Evolutionary conservation across 768 basidiomycete genomes (phyloP).

Genomic region (Suillus brevipes): DNA sequence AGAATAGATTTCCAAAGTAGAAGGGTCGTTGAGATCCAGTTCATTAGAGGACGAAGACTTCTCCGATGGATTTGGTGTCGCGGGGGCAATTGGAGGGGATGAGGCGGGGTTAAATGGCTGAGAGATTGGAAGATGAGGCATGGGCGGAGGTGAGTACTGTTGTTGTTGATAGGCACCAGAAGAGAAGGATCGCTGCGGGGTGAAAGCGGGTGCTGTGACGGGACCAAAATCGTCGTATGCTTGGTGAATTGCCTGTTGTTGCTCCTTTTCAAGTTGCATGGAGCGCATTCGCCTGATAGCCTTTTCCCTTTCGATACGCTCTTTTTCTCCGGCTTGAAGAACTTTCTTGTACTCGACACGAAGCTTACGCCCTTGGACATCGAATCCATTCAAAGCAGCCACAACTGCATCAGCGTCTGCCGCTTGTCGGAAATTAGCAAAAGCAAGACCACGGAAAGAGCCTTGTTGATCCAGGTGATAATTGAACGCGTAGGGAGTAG

Average conservation of each 20-base stretch:
- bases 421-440: conserved; percentile 95
- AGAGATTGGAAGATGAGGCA: conserved; percentile 40
- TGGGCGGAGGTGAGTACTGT: conserved; percentile 65
- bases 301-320: conserved; percentile 97
- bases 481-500: conserved; percentile 98
- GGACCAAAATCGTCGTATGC: conserved; percentile 78
- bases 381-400: conserved; percentile 92
- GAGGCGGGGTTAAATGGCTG: conserved; percentile 45
- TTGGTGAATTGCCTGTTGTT: conserved; percentile 45
- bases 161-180: conserved; percentile 59
- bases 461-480: conserved; percentile 97
- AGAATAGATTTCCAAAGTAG: conserved; percentile 96
- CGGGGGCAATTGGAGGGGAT: conserved; percentile 54
- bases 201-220: conserved; percentile 54
- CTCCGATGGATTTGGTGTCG: conserved; percentile 64
- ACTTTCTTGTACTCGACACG: conserved; percentile 99
- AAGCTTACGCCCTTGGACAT: conserved; percentile 94
- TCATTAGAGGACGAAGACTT: conserved; percentile 64
- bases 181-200: conserved; percentile 75
- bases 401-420: conserved; percentile 94
- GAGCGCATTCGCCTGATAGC: conserved; percentile 97
- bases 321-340: conserved; percentile 98
- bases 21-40: conserved; percentile 94
- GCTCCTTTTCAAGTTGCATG: conserved; percentile 92
- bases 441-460: conserved; percentile 95